These are phyloP conservation scores for Clathrus columnatus DNA, from an alignment of 768 basidiomycete species.

Conservation along the genomic window DNA sequence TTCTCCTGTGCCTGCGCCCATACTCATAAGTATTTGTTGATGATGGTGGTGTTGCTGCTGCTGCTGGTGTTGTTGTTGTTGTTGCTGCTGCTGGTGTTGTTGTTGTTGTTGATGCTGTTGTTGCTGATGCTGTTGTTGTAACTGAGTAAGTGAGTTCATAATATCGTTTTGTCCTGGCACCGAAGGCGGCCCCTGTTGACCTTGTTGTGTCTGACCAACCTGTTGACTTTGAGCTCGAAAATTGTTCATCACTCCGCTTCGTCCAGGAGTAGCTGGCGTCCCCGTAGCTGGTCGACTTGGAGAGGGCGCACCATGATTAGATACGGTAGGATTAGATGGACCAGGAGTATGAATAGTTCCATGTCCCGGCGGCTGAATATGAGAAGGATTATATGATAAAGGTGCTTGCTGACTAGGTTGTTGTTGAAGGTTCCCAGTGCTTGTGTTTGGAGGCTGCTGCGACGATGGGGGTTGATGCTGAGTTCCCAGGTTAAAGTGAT, in stretches of 20 bases:
- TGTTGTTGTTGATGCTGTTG: conserved; percentile 19
- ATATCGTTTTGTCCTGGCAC: background rate
- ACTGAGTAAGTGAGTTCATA: conserved; percentile 10
- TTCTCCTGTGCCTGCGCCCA: background rate
- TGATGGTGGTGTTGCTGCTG: background rate
- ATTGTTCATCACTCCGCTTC: no score
- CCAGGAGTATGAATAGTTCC: background rate
- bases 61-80: conserved; percentile 39
- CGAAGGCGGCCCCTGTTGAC: background rate
- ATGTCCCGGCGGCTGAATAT: background rate
- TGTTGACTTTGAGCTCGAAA: no score
- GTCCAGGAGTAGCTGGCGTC: background rate
- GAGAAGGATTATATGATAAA: no score
- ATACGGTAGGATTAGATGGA: no score
- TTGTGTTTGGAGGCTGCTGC: no score
- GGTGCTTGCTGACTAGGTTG: no score
- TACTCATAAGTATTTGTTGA: background rate
- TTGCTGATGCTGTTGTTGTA: conserved; percentile 24
- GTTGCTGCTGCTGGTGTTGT: background rate
- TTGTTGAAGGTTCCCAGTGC: no score
- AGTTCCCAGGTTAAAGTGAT: conserved; percentile 28
- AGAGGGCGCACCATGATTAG: background rate
- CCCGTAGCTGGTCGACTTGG: background rate
- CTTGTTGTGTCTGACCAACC: no score
- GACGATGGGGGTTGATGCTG: no score